A percentile compares a stretch with the other conserved stretches of the same genome.
Conservation (phyloP, 2,329 filamentous ascomycete species). For the Paraphaeosphaeria minitans region DNA sequence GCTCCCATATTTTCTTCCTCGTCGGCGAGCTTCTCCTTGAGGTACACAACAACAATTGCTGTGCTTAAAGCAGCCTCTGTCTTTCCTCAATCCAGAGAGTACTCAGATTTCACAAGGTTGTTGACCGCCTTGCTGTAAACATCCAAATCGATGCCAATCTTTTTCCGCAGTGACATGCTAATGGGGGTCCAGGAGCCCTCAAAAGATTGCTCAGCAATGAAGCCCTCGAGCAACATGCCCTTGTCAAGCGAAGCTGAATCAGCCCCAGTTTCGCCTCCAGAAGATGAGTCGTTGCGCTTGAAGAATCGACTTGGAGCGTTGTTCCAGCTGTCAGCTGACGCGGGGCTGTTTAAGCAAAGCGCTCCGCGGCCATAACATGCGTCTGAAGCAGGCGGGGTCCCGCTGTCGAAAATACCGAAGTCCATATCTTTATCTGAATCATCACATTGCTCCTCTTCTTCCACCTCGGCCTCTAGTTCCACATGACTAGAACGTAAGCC, state of each 20-base stretch:
- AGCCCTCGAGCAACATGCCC: constrained; percentile 38
- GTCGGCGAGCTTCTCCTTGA: constrained; percentile 52
- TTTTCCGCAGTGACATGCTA: constrained; percentile 22
- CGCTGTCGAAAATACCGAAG: background rate
- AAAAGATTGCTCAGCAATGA: constrained; percentile 62
- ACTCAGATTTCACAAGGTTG: constrained; percentile 8
- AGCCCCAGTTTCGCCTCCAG: background rate
- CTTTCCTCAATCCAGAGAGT: constrained; percentile 19
- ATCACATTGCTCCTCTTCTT: background rate
- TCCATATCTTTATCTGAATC: background rate
- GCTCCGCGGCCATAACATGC: too few relatives aligned
- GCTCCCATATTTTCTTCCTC: constrained; percentile 66
- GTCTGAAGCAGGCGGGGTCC: background rate
- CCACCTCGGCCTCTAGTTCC: background rate
- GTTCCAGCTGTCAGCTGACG: background rate
- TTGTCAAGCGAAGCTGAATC: background rate
- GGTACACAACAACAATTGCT: constrained; percentile 52
- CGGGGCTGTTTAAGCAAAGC: background rate
- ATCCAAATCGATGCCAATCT: constrained; percentile 23
- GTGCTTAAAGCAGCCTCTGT: constrained; percentile 35
- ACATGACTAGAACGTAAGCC: too few relatives aligned
- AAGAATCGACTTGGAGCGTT: background rate
- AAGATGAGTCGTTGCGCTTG: background rate
- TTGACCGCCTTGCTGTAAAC: constrained; percentile 8
- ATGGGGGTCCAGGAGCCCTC: constrained; percentile 58